phyloP scores from a whole-genome alignment of 495 filamentous ascomycete genomes.

The Aspergillus egyptiacus region DNA sequence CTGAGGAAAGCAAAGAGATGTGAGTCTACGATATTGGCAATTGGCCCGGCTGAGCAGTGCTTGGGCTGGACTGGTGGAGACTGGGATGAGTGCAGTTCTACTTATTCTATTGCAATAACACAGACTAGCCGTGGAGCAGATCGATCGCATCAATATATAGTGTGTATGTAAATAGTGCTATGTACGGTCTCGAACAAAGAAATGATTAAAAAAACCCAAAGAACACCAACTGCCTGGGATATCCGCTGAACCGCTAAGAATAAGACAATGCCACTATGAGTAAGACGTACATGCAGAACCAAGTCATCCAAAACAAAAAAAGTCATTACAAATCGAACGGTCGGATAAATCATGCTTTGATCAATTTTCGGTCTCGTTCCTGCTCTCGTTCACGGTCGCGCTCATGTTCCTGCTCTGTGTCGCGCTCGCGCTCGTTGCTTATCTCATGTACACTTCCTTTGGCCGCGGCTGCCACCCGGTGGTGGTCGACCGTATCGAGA shows the following conservation, averaged over 20 bases:
- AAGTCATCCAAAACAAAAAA: background rate
- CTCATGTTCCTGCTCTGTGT: too few relatives aligned
- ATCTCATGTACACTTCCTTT: slow-evolving; percentile 25
- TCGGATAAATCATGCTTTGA: slow-evolving; percentile 19
- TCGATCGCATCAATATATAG: too few relatives aligned
- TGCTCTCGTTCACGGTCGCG: slow-evolving; percentile 20
- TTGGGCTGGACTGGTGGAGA: too few relatives aligned
- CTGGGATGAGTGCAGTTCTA: too few relatives aligned
- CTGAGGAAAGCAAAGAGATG: too few relatives aligned
- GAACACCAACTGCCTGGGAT: slow-evolving; percentile 26
- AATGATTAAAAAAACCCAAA: too few relatives aligned
- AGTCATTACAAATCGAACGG: slow-evolving; percentile 2
- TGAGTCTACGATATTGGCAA: too few relatives aligned
- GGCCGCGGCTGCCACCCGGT: slow-evolving; percentile 32
- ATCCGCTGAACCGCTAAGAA: slow-evolving; percentile 24
- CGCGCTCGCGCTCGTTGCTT: slow-evolving; percentile 17
- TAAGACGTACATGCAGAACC: slow-evolving; percentile 4
- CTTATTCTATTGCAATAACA: too few relatives aligned
- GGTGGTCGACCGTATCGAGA: slow-evolving; percentile 41
- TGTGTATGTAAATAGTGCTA: too few relatives aligned
- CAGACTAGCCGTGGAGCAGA: too few relatives aligned
- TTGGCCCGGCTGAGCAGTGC: too few relatives aligned
- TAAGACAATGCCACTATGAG: background rate
- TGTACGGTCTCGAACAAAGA: too few relatives aligned
- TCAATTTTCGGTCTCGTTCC: slow-evolving; percentile 24